Percentiles rank a stretch among this genome's conserved stretches.
Conservation (phyloP, 257 asterid genomes). For the Ophiorrhiza pumila region DNA sequence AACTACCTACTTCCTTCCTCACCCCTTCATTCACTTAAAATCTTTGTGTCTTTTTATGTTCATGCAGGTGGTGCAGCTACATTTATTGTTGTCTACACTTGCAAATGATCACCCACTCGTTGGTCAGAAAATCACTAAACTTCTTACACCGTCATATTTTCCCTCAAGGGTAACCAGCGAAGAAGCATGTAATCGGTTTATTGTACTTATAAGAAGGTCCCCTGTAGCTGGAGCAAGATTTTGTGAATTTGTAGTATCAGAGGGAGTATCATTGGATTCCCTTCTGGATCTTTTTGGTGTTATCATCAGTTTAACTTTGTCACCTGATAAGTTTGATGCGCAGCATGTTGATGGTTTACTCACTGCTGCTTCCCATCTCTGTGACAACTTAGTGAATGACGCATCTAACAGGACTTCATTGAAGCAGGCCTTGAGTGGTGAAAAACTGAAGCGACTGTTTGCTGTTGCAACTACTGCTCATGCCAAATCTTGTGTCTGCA, state of each 20-base stretch:
- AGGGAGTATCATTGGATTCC: conserved; percentile 65
- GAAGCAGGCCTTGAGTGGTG: conserved; percentile 54
- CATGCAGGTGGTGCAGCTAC: conserved; percentile 70
- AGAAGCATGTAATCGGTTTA: conserved; percentile 88
- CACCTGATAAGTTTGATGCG: conserved; percentile 45
- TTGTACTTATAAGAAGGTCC: conserved; percentile 75
- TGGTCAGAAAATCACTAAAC: conserved; percentile 81
- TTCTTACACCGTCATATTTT: conserved; percentile 88
- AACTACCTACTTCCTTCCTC: conserved; percentile 17
- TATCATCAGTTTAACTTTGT: conserved; percentile 47
- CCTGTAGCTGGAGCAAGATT: conserved; percentile 89
- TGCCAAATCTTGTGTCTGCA: conserved; percentile 76
- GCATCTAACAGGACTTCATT: conserved; percentile 47
- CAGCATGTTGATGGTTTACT: conserved; percentile 67
- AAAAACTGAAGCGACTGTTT: conserved; percentile 63
- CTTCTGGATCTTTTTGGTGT: conserved; percentile 59
- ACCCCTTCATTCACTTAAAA: conserved; percentile 11
- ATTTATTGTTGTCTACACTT: conserved; percentile 59
- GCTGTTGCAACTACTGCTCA: conserved; percentile 60
- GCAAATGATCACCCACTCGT: conserved; percentile 74
- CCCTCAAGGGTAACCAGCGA: conserved; percentile 63
- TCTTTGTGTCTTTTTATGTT: conserved; percentile 4
- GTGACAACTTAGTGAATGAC: conserved; percentile 52
- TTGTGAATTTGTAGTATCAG: conserved; percentile 77
- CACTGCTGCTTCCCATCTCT: conserved; percentile 67